Conservation (phyloP, 129 eudicot species). For the Lactuca saligna region DNA sequence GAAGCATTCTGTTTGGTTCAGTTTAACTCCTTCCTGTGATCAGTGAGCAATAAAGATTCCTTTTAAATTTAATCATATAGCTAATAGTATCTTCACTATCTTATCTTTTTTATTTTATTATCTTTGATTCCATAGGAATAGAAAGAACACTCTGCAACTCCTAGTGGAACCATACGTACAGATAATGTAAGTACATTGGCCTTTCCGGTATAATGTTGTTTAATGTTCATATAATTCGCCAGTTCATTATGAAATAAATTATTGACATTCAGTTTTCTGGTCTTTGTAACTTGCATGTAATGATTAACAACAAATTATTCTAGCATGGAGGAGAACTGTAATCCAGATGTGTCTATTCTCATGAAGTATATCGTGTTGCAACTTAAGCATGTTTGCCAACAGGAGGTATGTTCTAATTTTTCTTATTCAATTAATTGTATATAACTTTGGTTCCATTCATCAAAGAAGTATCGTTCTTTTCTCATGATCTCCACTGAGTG, state of each 20-base stretch:
- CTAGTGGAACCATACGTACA: neutral
- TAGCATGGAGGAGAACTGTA: neutral
- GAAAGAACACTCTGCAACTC: neutral
- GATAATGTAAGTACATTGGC: neutral
- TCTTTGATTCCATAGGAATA: neutral
- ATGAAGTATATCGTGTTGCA: neutral
- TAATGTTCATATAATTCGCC: neutral
- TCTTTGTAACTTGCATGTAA: neutral
- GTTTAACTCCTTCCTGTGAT: neutral
- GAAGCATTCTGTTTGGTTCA: neutral
- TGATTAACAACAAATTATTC: conserved; percentile 1
- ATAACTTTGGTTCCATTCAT: neutral
- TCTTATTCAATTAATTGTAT: neutral
- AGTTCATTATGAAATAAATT: neutral
- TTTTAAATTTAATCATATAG: too few relatives aligned
- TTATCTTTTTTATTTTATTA: too few relatives aligned
- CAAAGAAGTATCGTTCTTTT: neutral
- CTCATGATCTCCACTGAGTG: neutral
- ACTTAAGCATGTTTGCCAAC: neutral
- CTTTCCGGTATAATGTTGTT: neutral
- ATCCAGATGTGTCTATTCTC: conserved; percentile 13
- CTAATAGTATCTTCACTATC: neutral
- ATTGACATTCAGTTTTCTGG: neutral
- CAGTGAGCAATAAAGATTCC: neutral
- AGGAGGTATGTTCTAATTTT: conserved; percentile 6